Evolutionary conservation across 2,329 filamentous ascomycete genomes (phyloP).

Genomic region (Allantophomopsis lycopodina): DNA sequence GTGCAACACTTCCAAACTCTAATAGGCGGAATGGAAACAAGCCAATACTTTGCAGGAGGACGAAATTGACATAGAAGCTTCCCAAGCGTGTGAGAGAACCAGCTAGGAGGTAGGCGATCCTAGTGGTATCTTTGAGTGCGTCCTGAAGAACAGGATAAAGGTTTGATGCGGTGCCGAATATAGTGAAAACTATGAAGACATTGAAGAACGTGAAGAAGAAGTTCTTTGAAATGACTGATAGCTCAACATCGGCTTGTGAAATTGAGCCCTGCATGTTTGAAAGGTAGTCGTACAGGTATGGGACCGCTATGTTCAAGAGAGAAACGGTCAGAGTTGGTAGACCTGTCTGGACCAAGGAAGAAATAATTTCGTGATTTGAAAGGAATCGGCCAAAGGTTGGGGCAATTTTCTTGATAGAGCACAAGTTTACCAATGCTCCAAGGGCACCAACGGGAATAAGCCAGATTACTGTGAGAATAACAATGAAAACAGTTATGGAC

Average conservation of each 20-base stretch:
- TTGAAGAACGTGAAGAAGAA: conserved; percentile 99
- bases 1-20: conserved; percentile 71
- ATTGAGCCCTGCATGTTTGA: conserved; percentile 90
- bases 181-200: conserved; percentile 88
- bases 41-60: conserved; percentile 87
- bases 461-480: conserved; percentile 77
- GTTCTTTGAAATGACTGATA: conserved; percentile 94
- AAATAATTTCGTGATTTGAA: conserved; percentile 51
- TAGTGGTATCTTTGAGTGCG: conserved; percentile 64
- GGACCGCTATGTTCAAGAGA: conserved; percentile 76
- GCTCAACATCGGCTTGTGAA: conserved; percentile 83
- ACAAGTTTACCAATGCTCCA: conserved; percentile 67
- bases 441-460: conserved; percentile 68
- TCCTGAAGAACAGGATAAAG: conserved; percentile 62
- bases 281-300: conserved; percentile 88
- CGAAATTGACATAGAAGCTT: conserved; percentile 84
- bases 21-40: conserved; percentile 85
- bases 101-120: conserved; percentile 64
- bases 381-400: conserved; percentile 58
- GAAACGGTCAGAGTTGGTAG: conserved; percentile 77
- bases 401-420: conserved; percentile 61
- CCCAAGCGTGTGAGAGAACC: conserved; percentile 59
- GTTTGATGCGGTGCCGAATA: conserved; percentile 67
- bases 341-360: conserved; percentile 73
- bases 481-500: conserved; percentile 73